A percentile compares a stretch with the other conserved stretches of the same genome.
Evolutionary conservation across 768 basidiomycete genomes (phyloP).

Genomic region (Vararia minispora): DNA sequence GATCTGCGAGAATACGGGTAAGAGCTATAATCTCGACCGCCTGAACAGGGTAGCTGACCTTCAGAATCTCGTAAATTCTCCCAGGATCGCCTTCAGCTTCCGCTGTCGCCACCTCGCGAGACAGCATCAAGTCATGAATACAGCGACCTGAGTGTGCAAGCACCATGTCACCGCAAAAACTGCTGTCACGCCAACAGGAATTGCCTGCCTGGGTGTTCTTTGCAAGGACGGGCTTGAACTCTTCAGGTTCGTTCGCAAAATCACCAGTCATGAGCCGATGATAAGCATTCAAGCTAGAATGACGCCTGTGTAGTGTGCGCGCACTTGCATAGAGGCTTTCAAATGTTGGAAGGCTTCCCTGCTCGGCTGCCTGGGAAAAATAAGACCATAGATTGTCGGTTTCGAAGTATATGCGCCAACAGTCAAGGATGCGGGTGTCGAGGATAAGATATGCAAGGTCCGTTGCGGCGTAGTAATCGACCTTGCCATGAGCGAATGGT

Average conservation of each 20-base stretch:
- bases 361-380: no score
- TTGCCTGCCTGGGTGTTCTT: no score
- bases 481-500: constrained; percentile 24
- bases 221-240: no score
- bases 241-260: no score
- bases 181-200: constrained; percentile 6
- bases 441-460: constrained; percentile 20
- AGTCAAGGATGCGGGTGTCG: constrained; percentile 23
- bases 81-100: constrained; percentile 24
- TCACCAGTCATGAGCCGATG: no score
- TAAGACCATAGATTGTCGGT: no score
- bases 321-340: no score
- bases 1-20: no score
- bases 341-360: no score
- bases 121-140: constrained; percentile 7
- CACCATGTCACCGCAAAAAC: constrained; percentile 15
- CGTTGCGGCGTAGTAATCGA: constrained; percentile 19
- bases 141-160: constrained; percentile 17
- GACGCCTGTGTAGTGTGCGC: no score
- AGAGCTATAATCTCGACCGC: no score
- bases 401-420: constrained; percentile 16
- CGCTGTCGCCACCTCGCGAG: constrained; percentile 18
- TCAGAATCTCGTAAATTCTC: constrained; percentile 22
- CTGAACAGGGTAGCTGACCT: constrained; percentile 19
- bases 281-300: no score